Percentiles rank a stretch among this genome's conserved stretches.
Conservation (phyloP, 805 yeast species). For the Metschnikowia aberdeeniae region DNA sequence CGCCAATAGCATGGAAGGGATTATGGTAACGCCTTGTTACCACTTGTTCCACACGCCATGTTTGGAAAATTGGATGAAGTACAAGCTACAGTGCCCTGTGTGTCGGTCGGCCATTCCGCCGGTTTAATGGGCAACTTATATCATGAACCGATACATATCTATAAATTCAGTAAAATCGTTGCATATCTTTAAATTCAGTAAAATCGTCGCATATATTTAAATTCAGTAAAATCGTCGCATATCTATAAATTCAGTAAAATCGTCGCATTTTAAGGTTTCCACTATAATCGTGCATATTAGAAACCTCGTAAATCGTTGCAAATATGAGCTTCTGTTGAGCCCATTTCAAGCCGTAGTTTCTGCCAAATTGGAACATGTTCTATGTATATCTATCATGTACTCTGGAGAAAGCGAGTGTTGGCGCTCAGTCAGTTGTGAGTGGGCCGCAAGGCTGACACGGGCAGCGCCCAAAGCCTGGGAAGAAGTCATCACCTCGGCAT, state of each 20-base stretch:
- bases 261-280: too few relatives aligned
- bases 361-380: neutral
- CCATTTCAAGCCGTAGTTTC: neutral
- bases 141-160: neutral
- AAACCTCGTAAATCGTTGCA: too few relatives aligned
- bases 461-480: slow-evolving; percentile 9
- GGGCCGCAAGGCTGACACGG: slow-evolving; percentile 1
- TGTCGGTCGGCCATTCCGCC: slow-evolving; percentile 88
- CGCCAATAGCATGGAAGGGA: slow-evolving; percentile 30
- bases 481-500: slow-evolving; percentile 4
- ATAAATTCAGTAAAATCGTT: neutral
- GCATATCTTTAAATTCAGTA: neutral
- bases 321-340: too few relatives aligned
- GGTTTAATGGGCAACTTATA: slow-evolving; percentile 21
- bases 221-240: too few relatives aligned
- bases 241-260: neutral
- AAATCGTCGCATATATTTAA: neutral
- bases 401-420: slow-evolving; percentile 7
- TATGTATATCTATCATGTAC: slow-evolving; percentile 5
- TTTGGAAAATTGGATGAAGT: slow-evolving; percentile 88
- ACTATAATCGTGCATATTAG: too few relatives aligned
- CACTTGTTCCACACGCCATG: slow-evolving; percentile 91
- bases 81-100: slow-evolving; percentile 89
- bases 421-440: neutral
- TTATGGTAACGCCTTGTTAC: slow-evolving; percentile 87